Conservation (phyloP, 345 rosid species). For the Euphorbia tirucalli region DNA sequence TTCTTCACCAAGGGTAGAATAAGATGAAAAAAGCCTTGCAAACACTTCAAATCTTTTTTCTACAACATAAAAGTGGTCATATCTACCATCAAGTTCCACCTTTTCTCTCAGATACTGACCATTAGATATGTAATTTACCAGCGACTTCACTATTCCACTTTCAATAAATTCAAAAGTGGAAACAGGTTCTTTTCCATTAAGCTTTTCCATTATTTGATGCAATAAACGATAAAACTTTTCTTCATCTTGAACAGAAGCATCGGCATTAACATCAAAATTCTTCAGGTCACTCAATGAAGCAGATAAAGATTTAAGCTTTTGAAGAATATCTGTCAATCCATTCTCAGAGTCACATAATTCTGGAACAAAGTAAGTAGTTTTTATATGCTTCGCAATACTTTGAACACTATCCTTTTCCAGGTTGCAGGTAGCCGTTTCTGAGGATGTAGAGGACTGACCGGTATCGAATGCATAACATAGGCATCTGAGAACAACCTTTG, state of each 20-base stretch:
- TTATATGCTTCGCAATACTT: constrained; percentile 65
- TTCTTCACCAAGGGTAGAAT: constrained; percentile 42
- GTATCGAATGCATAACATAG: constrained; percentile 71
- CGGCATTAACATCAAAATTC: constrained; percentile 30
- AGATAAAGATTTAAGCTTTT: constrained; percentile 60
- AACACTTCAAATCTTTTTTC: constrained; percentile 70
- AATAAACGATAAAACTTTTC: constrained; percentile 50
- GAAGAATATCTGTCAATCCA: constrained; percentile 80
- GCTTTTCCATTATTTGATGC: constrained; percentile 54
- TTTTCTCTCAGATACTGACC: constrained; percentile 49
- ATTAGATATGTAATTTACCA: constrained; percentile 61
- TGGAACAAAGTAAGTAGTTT: constrained; percentile 53
- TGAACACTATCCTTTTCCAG: constrained; percentile 59
- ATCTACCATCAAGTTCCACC: constrained; percentile 28
- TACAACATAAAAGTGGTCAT: constrained; percentile 30
- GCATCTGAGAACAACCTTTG: constrained; percentile 59
- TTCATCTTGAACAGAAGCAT: constrained; percentile 38
- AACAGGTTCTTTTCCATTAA: constrained; percentile 73
- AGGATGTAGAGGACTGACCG: constrained; percentile 31
- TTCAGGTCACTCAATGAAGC: constrained; percentile 53
- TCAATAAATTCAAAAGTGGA: constrained; percentile 90
- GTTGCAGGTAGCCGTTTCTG: constrained; percentile 54
- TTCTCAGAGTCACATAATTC: constrained; percentile 56
- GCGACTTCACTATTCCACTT: constrained; percentile 79
- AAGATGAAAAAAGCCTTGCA: constrained; percentile 53